These are phyloP conservation scores for Marsdenia floribunda DNA, from an alignment of 257 asterid genomes.

Conservation along the genomic window DNA sequence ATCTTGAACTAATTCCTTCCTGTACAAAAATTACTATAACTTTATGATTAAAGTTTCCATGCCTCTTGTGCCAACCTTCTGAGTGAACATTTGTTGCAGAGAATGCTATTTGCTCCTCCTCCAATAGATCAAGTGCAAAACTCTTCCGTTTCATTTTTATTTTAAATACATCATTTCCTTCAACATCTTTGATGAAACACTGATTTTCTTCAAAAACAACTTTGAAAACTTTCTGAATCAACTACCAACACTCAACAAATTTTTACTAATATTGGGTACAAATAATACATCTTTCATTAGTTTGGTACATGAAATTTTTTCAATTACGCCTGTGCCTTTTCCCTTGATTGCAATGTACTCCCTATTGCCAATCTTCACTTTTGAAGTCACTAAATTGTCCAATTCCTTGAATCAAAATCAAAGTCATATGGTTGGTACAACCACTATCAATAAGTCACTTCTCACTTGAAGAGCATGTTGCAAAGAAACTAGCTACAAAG, in stretches of 20 bases:
- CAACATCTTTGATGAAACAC: slow-evolving; percentile 3
- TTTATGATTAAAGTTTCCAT: slow-evolving; percentile 7
- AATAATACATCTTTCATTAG: slow-evolving; percentile 3
- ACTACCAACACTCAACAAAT: slow-evolving; percentile 5
- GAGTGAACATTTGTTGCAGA: too few relatives aligned
- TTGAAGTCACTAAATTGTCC: too few relatives aligned
- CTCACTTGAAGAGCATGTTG: too few relatives aligned
- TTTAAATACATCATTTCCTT: not conserved
- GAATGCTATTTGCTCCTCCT: too few relatives aligned
- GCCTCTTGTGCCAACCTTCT: too few relatives aligned
- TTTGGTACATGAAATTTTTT: not conserved
- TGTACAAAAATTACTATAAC: slow-evolving; percentile 1
- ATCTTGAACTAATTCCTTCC: not conserved
- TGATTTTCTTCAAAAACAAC: not conserved
- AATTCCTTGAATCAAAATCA: slow-evolving; percentile 3
- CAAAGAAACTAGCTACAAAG: too few relatives aligned
- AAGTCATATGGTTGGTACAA: slow-evolving; percentile 3
- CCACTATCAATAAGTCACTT: too few relatives aligned
- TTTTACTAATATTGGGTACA: slow-evolving; percentile 7
- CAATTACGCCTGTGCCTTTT: not conserved
- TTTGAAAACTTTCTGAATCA: slow-evolving; percentile 7
- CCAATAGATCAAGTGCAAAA: slow-evolving; percentile 7
- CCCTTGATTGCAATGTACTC: not conserved
- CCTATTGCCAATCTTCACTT: not conserved
- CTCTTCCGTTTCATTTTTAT: slow-evolving; percentile 6